Percentiles rank a stretch among this genome's conserved stretches.
Evolutionary conservation across 2,329 filamentous ascomycete genomes (phyloP).

Genomic region (Pseudocercospora fuligena): DNA sequence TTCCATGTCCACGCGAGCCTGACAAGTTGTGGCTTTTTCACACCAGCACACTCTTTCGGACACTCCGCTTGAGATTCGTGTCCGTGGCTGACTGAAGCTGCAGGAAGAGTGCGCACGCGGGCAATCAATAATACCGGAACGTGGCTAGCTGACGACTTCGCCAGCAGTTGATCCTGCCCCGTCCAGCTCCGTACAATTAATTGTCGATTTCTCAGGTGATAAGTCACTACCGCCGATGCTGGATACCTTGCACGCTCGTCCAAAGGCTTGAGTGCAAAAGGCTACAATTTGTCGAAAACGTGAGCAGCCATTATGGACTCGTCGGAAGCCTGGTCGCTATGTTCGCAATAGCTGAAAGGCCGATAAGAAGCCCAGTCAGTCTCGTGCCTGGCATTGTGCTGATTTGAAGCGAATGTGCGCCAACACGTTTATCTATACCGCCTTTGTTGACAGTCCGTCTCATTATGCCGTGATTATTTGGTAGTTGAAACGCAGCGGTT

Average conservation of each 20-base stretch:
- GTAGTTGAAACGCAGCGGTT: neutral
- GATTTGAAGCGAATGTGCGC: neutral
- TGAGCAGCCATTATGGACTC: neutral
- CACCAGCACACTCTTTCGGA: neutral
- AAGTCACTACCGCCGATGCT: neutral
- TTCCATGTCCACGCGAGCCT: neutral
- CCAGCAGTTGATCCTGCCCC: neutral
- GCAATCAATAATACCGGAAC: neutral
- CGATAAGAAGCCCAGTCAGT: neutral
- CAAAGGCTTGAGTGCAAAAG: neutral
- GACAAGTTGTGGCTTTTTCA: neutral
- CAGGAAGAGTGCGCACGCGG: neutral
- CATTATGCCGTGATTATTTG: neutral
- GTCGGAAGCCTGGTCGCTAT: neutral
- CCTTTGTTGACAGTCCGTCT: neutral
- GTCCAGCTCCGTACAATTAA: neutral
- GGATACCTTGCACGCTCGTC: neutral
- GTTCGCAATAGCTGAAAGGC: neutral
- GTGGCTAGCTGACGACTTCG: neutral
- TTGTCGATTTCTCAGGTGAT: neutral
- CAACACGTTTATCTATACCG: neutral
- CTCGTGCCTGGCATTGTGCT: neutral
- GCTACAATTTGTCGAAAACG: neutral
- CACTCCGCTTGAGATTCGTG: neutral
- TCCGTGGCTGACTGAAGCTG: neutral